These are phyloP conservation scores for Coemansia pectinata DNA, from an alignment of 192 early-diverging fungal species.

Conservation along the genomic window DNA sequence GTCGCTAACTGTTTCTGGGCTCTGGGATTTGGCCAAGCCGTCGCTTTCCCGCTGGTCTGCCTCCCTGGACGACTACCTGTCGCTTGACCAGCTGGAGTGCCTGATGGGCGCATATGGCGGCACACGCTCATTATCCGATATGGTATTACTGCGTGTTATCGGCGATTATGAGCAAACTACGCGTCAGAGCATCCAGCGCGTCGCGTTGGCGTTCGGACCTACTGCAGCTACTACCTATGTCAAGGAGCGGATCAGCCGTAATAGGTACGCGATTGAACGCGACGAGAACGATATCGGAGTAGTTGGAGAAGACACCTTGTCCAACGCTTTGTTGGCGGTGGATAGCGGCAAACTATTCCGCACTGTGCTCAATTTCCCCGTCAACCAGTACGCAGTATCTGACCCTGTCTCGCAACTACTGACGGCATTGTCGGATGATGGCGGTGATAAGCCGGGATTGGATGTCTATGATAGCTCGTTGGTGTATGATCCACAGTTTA, in stretches of 20 bases:
- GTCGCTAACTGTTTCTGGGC: slow-evolving; percentile 15
- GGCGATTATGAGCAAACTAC: slow-evolving; percentile 35
- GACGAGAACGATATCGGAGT: slow-evolving; percentile 46
- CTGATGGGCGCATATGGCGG: slow-evolving; percentile 44
- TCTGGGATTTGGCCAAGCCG: slow-evolving; percentile 39
- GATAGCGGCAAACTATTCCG: slow-evolving; percentile 29
- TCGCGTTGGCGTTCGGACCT: slow-evolving; percentile 40
- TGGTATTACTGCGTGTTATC: slow-evolving; percentile 27
- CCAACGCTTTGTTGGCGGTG: slow-evolving; percentile 23
- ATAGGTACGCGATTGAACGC: slow-evolving; percentile 36
- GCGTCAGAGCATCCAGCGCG: slow-evolving; percentile 49
- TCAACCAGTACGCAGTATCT: neutral
- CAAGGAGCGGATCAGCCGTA: slow-evolving; percentile 30
- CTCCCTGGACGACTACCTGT: slow-evolving; percentile 36
- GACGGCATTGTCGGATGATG: neutral
- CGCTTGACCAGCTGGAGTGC: slow-evolving; percentile 46
- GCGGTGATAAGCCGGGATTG: neutral
- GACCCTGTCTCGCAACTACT: slow-evolving; percentile 10
- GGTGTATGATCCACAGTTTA: slow-evolving; percentile 35
- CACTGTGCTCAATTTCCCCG: slow-evolving; percentile 39
- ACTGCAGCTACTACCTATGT: slow-evolving; percentile 16
- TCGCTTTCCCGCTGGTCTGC: slow-evolving; percentile 49
- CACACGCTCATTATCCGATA: slow-evolving; percentile 27
- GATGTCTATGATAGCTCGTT: neutral
- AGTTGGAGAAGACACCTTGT: slow-evolving; percentile 30